phyloP scores from a whole-genome alignment of 2,329 filamentous ascomycete genomes.

The Sclerotinia nivalis region DNA sequence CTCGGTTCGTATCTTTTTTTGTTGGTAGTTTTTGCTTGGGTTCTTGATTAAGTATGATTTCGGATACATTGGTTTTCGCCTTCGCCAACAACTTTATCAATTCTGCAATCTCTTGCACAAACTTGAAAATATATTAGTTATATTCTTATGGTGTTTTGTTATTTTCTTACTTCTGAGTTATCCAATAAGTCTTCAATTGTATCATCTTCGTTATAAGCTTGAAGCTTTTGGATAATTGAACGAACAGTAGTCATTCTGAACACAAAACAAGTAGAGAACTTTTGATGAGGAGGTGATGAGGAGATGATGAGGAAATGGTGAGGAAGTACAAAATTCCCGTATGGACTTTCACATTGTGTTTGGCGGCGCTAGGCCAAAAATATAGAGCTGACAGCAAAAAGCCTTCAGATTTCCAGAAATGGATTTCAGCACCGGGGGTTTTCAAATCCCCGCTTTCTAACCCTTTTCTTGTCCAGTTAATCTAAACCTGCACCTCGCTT shows the following conservation, averaged over 20 bases:
- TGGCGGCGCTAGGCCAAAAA: background rate
- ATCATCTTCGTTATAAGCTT: background rate
- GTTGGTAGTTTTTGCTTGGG: no score
- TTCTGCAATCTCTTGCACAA: no score
- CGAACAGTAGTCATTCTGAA: background rate
- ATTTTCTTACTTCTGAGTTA: no score
- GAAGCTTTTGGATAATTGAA: background rate
- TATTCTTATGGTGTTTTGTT: no score
- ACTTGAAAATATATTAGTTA: no score
- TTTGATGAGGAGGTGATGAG: no score
- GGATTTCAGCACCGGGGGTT: background rate
- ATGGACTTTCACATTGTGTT: background rate
- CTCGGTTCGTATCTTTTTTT: no score
- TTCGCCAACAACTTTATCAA: no score
- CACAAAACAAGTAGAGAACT: background rate
- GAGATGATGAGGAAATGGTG: background rate
- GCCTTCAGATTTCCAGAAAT: background rate
- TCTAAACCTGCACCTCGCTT: background rate
- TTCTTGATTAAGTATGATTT: no score
- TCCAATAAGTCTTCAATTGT: background rate
- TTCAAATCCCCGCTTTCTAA: background rate
- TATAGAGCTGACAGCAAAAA: background rate
- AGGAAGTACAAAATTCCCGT: background rate
- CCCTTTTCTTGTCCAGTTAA: background rate
- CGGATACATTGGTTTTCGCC: no score